Evolutionary conservation across 2,329 filamentous ascomycete species (phyloP), one percentile per base, ranked within the genome.

Genomic region (Aureobasidium melanogenum): DNA sequence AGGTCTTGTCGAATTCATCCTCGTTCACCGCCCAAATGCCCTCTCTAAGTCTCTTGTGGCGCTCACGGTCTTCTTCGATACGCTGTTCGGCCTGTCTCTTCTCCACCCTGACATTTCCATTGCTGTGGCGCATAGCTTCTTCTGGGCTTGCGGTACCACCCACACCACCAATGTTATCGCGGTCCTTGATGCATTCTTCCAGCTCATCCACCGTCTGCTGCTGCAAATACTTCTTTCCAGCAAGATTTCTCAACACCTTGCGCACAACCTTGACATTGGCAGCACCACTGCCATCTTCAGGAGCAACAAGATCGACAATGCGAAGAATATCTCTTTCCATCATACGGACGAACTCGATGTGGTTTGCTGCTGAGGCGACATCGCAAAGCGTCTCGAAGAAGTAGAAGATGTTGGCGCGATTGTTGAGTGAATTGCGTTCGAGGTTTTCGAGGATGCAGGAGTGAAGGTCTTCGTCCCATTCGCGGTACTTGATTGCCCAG

Each of bases 361-460:
- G 86, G 65, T 85, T 84, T 66, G 91, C 89, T 66, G 86, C 88
- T 64, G 84, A 82, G 24, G 91, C 89, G 76, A 91, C 82, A 71
- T 97, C 93, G 71, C 95, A 89, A 67, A 99, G 89, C 67, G 93
- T 88, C 71, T 97, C 93, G 70, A 99, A 88, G 75, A 99, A 99
- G 76, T 96, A 99, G 88, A 99, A 96, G 73, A 99, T 97, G 73
- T 99, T 99, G 63, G 94, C 95, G 63, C 93, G 84, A 56, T 88
- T 96, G 75, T 99, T 99, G 88, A 99, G 96, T 67, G 89, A 93
- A 67, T 90, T 96, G 84, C 92, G 67, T 74, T 97, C 93, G 32
- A 99, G 82, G 74, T 97, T 93, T 76, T 99, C 94, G 46, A 99
- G 77, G 69, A 99, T 97, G 75, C 95, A 99, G 22, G 89, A 96